Evolutionary conservation across 1,284 basidiomycete species (phyloP).

Genomic region (Afroboletus lepidellus): DNA sequence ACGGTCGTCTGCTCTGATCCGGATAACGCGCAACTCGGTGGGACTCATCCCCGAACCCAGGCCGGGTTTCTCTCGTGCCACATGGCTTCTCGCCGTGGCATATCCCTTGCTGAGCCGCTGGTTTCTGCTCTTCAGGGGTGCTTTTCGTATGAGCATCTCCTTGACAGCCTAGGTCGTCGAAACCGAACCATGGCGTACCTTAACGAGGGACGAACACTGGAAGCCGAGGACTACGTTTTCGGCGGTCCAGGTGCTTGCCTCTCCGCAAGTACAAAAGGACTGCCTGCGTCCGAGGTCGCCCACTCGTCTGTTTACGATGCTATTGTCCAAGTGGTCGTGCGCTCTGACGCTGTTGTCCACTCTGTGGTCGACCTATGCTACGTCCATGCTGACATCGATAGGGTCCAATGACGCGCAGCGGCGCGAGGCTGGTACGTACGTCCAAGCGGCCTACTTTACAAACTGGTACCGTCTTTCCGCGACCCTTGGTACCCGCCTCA

Average conservation of each 20-base stretch:
- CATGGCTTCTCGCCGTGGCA: constrained; percentile 8
- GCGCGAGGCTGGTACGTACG: constrained; percentile 50
- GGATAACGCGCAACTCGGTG: constrained; percentile 2
- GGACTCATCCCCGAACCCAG: constrained; percentile 10
- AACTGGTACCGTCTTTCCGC: constrained; percentile 47
- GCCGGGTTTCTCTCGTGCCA: constrained; percentile 11
- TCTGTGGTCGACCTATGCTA: constrained; percentile 11
- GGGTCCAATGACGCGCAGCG: constrained; percentile 37
- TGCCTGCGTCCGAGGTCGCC: neutral
- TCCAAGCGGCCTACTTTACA: constrained; percentile 63
- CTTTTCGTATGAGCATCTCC: constrained; percentile 2
- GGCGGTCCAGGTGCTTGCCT: constrained; percentile 1
- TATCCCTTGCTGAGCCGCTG: constrained; percentile 6
- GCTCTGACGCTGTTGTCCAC: constrained; percentile 11
- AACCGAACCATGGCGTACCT: constrained; percentile 18
- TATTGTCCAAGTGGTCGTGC: constrained; percentile 4
- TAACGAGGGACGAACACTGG: constrained; percentile 12
- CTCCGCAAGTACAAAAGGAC: constrained; percentile 23
- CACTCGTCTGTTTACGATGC: constrained; percentile 2
- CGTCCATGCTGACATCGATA: constrained; percentile 7
- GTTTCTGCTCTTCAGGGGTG: constrained; percentile 11
- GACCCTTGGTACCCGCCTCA: neutral
- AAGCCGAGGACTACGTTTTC: constrained; percentile 14
- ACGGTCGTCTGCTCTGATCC: constrained; percentile 1
- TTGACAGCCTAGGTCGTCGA: constrained; percentile 10